Conservation (phyloP, 2,329 filamentous ascomycete genomes). For the Xylogone sp. region DNA sequence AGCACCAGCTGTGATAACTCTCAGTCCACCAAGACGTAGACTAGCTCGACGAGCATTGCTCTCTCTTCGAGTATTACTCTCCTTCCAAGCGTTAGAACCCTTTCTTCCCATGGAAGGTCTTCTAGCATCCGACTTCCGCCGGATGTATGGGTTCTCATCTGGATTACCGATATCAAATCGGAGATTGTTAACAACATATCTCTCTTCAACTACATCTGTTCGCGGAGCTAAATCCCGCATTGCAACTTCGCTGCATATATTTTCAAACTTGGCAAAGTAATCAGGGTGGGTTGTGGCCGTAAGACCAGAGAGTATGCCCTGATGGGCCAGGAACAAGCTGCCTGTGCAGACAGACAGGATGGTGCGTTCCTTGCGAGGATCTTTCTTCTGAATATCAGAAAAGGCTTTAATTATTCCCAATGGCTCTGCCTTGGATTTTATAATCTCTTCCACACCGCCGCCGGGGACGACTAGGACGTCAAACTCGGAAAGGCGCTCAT, state of each 20-base stretch:
- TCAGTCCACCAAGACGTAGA: constrained; percentile 49
- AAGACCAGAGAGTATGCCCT: constrained; percentile 74
- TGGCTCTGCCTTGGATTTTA: constrained; percentile 66
- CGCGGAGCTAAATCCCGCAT: constrained; percentile 68
- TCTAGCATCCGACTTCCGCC: constrained; percentile 66
- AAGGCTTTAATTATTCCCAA: constrained; percentile 71
- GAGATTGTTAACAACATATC: constrained; percentile 89
- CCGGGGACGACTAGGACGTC: constrained; percentile 78
- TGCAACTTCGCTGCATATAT: constrained; percentile 70
- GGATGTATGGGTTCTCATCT: constrained; percentile 80
- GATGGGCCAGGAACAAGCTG: constrained; percentile 70
- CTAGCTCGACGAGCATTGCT: constrained; percentile 76
- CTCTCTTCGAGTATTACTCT: constrained; percentile 70
- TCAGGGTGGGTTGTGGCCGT: constrained; percentile 82
- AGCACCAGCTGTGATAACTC: constrained; percentile 78
- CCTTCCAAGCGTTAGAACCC: constrained; percentile 79
- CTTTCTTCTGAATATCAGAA: constrained; percentile 74
- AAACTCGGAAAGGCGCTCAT: constrained; percentile 55
- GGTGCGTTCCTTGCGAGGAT: constrained; percentile 76
- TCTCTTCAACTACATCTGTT: constrained; percentile 78
- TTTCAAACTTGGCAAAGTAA: constrained; percentile 76
- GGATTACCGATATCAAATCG: constrained; percentile 78
- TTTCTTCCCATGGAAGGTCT: constrained; percentile 66
- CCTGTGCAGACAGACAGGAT: constrained; percentile 78
- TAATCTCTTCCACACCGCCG: constrained; percentile 55